Conservation (phyloP, 1,284 basidiomycete genomes). For the Neonothopanus nambi region DNA sequence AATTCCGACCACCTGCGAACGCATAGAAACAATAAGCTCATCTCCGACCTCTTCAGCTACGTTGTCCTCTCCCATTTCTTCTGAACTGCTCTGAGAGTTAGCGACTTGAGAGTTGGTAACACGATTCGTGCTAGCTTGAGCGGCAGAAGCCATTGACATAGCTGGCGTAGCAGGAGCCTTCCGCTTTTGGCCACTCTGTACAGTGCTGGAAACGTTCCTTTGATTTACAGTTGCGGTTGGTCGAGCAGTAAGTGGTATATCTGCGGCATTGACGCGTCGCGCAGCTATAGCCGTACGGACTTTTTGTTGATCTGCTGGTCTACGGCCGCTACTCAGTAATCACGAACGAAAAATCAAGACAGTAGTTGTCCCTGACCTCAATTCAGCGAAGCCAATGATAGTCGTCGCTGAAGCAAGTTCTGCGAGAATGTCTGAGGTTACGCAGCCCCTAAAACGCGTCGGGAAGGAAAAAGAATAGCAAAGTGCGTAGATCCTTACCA, state of each 20-base stretch:
- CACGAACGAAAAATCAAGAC: constrained; percentile 4
- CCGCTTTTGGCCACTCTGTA: constrained; percentile 26
- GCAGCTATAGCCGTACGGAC: constrained; percentile 56
- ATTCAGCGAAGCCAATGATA: constrained; percentile 49
- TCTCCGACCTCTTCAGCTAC: constrained; percentile 51
- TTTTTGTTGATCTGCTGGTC: constrained; percentile 59
- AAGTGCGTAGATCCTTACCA: constrained; percentile 46
- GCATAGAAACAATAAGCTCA: constrained; percentile 64
- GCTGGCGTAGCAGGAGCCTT: constrained; percentile 19
- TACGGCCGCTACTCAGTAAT: constrained; percentile 23
- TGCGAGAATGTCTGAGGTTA: constrained; percentile 56
- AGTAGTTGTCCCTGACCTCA: constrained; percentile 42
- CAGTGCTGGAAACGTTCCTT: not conserved
- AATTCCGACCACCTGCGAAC: constrained; percentile 73
- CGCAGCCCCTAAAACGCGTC: constrained; percentile 58
- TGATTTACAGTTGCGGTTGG: constrained; percentile 6
- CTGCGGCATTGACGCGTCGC: constrained; percentile 52
- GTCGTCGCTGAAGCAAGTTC: constrained; percentile 45
- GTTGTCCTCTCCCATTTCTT: constrained; percentile 42
- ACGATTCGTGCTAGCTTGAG: constrained; percentile 1
- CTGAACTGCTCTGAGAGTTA: constrained; percentile 25
- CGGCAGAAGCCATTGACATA: not conserved
- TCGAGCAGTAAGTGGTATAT: constrained; percentile 49
- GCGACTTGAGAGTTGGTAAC: too few relatives aligned
- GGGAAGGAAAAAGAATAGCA: too few relatives aligned